phyloP scores from a whole-genome alignment of 2,329 filamentous ascomycete genomes.

The Blastomyces percursus region DNA sequence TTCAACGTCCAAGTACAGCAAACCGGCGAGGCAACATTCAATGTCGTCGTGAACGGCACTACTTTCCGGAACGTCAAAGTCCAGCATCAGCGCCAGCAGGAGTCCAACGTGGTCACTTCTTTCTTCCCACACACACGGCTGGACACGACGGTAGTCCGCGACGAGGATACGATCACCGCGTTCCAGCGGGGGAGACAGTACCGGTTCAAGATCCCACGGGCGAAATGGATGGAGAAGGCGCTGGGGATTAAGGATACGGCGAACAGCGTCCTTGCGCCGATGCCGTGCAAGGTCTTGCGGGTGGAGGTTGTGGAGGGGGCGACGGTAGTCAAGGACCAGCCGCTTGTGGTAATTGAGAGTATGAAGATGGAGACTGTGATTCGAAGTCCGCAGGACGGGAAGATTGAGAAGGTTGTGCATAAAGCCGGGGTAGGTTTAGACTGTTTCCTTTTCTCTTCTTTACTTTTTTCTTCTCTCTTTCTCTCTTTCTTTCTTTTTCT shows the following conservation, averaged over 20 bases:
- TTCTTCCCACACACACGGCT: constrained; percentile 77
- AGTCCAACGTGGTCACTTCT: constrained; percentile 48
- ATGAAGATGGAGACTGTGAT: constrained; percentile 90
- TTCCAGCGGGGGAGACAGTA: constrained; percentile 60
- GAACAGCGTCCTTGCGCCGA: constrained; percentile 80
- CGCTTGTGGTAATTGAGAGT: constrained; percentile 80
- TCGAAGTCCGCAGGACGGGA: constrained; percentile 60
- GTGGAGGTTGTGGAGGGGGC: constrained; percentile 81
- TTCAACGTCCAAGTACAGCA: constrained; percentile 43
- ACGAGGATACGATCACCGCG: constrained; percentile 48
- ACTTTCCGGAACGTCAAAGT: constrained; percentile 38
- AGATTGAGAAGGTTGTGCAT: constrained; percentile 62
- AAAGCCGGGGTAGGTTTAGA: constrained; percentile 55
- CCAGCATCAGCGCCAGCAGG: constrained; percentile 23
- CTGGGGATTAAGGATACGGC: constrained; percentile 68
- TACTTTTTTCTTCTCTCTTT: not conserved
- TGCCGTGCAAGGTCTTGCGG: constrained; percentile 92
- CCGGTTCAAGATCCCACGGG: constrained; percentile 45
- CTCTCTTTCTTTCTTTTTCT: not conserved
- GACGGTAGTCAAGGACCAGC: constrained; percentile 69
- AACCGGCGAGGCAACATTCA: constrained; percentile 38
- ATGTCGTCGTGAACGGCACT: constrained; percentile 36
- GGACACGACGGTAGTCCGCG: constrained; percentile 60
- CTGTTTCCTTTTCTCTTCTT: constrained; percentile 4
- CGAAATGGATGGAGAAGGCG: constrained; percentile 77